Evolutionary conservation across 768 basidiomycete species (phyloP).

Genomic region (Holtermannia corniformis): DNA sequence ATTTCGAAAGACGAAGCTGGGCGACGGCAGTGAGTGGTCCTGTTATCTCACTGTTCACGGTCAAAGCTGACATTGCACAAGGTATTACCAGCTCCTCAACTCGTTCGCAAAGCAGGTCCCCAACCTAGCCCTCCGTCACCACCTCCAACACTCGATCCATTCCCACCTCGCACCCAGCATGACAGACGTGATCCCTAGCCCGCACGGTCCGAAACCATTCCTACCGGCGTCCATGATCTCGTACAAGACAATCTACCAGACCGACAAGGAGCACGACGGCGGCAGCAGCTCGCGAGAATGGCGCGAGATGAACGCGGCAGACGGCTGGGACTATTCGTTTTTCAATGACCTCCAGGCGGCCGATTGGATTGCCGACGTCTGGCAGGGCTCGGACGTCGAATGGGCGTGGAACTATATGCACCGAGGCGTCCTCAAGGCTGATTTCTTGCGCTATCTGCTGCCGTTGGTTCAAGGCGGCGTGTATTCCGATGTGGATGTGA

Average conservation of each 20-base stretch:
- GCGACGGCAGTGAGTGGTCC: constrained; percentile 12
- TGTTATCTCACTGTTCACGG: background rate
- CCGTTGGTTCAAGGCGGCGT: constrained; percentile 29
- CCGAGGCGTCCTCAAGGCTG: constrained; percentile 30
- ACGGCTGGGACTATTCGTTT: constrained; percentile 29
- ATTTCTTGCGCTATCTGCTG: constrained; percentile 32
- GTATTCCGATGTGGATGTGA: constrained; percentile 37
- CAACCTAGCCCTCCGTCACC: background rate
- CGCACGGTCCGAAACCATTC: background rate
- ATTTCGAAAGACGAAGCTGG: constrained; percentile 6
- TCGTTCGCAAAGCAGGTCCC: constrained; percentile 12
- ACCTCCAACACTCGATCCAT: constrained; percentile 7
- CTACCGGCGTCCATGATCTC: constrained; percentile 17
- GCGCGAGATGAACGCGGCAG: constrained; percentile 16
- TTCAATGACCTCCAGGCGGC: constrained; percentile 21
- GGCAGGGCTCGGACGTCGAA: constrained; percentile 13
- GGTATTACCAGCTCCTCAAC: constrained; percentile 12
- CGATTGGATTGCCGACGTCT: constrained; percentile 16
- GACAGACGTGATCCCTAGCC: background rate
- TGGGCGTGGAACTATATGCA: constrained; percentile 33
- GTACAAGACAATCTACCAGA: constrained; percentile 30
- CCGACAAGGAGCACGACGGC: constrained; percentile 19
- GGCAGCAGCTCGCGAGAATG: constrained; percentile 13
- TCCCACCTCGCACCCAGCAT: constrained; percentile 6
- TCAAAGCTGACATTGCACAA: background rate